Percentiles rank a stretch among this genome's conserved stretches.
Conservation (phyloP, 306 rosid species). For the Hippophae rhamnoides region DNA sequence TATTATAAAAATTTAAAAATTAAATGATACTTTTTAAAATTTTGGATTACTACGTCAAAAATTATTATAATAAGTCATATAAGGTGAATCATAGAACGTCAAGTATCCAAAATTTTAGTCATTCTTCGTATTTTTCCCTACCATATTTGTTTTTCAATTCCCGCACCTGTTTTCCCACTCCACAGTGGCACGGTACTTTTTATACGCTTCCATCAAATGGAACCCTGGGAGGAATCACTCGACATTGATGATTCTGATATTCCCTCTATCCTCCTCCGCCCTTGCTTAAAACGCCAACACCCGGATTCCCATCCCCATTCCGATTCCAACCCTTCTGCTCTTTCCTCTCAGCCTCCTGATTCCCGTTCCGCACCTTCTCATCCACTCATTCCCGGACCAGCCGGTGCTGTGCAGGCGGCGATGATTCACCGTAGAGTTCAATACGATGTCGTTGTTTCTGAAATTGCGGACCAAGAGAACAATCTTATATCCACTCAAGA, state of each 20-base stretch:
- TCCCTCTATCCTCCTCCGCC: slow-evolving; percentile 15
- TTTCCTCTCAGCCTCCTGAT: neutral
- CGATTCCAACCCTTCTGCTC: slow-evolving; percentile 19
- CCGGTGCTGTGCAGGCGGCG: slow-evolving; percentile 64
- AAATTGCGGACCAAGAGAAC: slow-evolving; percentile 9
- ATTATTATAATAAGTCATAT: no score
- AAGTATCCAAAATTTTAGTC: no score
- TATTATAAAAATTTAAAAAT: no score
- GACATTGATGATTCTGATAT: slow-evolving; percentile 55
- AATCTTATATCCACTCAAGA: slow-evolving; percentile 55
- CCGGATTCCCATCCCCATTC: neutral
- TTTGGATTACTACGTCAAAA: no score
- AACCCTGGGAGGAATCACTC: slow-evolving; percentile 49
- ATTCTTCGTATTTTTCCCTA: no score
- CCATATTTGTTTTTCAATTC: no score
- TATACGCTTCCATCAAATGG: slow-evolving; percentile 2
- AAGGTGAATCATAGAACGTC: no score
- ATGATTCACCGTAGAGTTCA: slow-evolving; percentile 39
- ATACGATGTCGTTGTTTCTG: neutral
- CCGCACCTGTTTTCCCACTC: no score
- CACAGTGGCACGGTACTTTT: no score
- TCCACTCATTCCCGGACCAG: slow-evolving; percentile 67
- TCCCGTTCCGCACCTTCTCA: slow-evolving; percentile 6
- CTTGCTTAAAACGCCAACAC: slow-evolving; percentile 8
- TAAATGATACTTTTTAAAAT: no score